These are phyloP conservation scores for Penicillium sp. DNA, from an alignment of 2,329 filamentous ascomycete genomes.

Conservation along the genomic window DNA sequence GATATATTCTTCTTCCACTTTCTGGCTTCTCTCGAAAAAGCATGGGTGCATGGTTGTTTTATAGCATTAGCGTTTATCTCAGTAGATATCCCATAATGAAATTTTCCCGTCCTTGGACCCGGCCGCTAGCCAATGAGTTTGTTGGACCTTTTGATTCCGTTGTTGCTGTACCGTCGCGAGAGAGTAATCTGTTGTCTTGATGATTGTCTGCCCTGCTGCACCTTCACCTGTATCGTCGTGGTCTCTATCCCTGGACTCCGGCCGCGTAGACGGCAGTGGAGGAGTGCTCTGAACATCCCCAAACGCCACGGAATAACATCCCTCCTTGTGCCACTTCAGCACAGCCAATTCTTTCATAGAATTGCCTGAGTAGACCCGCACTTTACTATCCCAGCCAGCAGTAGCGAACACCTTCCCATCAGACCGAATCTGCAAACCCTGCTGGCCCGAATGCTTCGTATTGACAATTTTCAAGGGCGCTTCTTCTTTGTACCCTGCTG, in stretches of 20 bases:
- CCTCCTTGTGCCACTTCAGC: constrained; percentile 88
- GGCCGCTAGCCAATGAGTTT: constrained; percentile 81
- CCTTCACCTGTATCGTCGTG: background rate
- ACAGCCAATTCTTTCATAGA: constrained; percentile 84
- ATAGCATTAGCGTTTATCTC: constrained; percentile 30
- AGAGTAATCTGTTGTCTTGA: constrained; percentile 17
- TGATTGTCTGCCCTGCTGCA: constrained; percentile 4
- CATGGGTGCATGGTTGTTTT: constrained; percentile 26
- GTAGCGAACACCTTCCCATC: constrained; percentile 84
- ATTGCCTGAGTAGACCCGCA: constrained; percentile 76
- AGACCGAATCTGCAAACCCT: constrained; percentile 69
- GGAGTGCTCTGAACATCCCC: constrained; percentile 39
- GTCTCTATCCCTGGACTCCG: background rate
- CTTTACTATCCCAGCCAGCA: constrained; percentile 82
- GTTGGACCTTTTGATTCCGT: constrained; percentile 60
- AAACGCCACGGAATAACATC: constrained; percentile 79
- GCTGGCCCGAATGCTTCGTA: constrained; percentile 88
- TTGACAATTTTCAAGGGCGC: constrained; percentile 60
- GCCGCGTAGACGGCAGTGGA: background rate
- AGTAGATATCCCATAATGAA: constrained; percentile 94
- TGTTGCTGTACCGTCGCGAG: constrained; percentile 58
- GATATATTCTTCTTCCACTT: constrained; percentile 12
- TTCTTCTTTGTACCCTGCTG: constrained; percentile 20
- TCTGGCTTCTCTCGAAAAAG: constrained; percentile 4
- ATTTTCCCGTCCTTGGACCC: constrained; percentile 95